Conservation (phyloP, 176 grass and related monocot genomes). For the Zoysia japonica region DNA sequence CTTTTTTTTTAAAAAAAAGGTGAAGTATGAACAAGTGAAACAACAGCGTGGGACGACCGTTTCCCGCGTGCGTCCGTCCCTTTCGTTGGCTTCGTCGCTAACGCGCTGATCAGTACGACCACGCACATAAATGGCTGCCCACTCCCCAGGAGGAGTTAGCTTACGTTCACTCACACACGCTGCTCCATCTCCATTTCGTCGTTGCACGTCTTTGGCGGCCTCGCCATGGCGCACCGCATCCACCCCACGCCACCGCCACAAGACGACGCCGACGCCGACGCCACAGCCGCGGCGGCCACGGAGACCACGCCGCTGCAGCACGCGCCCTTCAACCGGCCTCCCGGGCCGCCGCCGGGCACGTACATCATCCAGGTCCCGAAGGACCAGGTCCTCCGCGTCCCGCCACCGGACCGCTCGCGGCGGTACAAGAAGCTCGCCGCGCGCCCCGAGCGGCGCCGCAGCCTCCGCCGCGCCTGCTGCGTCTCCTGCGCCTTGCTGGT, state of each 20-base stretch:
- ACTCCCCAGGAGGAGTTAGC: too few species aligned
- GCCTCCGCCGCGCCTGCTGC: constrained; percentile 41
- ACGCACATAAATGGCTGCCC: too few species aligned
- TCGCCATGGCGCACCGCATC: constrained; percentile 52
- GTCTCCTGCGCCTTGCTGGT: constrained; percentile 14
- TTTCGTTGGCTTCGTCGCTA: too few species aligned
- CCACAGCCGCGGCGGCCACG: background rate
- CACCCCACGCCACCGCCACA: constrained; percentile 13
- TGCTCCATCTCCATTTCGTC: too few species aligned
- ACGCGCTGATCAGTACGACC: too few species aligned
- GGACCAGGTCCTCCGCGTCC: constrained; percentile 76
- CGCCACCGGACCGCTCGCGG: constrained; percentile 59
- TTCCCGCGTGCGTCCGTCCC: too few species aligned
- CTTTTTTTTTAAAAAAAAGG: too few species aligned
- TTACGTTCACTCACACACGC: too few species aligned
- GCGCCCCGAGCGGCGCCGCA: constrained; percentile 43
- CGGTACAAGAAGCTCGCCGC: constrained; percentile 47
- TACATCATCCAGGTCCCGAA: constrained; percentile 86
- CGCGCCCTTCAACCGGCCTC: constrained; percentile 22
- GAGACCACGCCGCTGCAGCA: constrained; percentile 26
- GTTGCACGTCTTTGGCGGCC: too few species aligned
- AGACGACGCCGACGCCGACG: background rate
- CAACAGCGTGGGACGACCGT: too few species aligned
- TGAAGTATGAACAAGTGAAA: too few species aligned
- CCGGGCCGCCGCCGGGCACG: constrained; percentile 18